Evolutionary conservation across 768 basidiomycete species (phyloP).

Genomic region (Leccinum longicurvipes): DNA sequence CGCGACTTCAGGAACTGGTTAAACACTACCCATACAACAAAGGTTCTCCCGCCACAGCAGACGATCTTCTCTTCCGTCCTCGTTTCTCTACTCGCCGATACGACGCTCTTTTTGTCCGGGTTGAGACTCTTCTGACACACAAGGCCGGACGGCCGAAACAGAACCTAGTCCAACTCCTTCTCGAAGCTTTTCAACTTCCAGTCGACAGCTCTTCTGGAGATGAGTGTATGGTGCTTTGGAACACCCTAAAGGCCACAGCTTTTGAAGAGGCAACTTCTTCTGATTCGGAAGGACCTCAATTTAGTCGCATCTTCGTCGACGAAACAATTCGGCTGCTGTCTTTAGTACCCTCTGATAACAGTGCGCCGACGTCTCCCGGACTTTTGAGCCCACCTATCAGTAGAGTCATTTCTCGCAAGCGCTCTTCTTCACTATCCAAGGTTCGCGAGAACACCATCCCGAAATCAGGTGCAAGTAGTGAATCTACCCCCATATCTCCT

Average conservation of each 20-base stretch:
- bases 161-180: constrained; percentile 57
- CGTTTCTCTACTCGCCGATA: constrained; percentile 64
- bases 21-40: constrained; percentile 61
- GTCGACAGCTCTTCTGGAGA: constrained; percentile 32
- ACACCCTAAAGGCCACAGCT: constrained; percentile 44
- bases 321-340: constrained; percentile 57
- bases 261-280: constrained; percentile 27
- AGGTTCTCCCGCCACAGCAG: constrained; percentile 28
- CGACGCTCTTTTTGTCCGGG: constrained; percentile 63
- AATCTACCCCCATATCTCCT: constrained; percentile 26
- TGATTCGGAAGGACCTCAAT: constrained; percentile 33
- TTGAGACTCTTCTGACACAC: constrained; percentile 52
- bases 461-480: constrained; percentile 13
- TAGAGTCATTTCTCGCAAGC: constrained; percentile 27
- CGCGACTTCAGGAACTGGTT: too few species aligned
- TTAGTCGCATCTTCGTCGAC: constrained; percentile 60
- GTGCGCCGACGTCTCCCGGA: constrained; percentile 28
- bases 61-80: constrained; percentile 55
- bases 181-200: constrained; percentile 54
- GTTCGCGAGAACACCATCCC: constrained; percentile 22
- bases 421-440: constrained; percentile 31
- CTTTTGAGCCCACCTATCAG: constrained; percentile 36
- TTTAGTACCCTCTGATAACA: constrained; percentile 44
- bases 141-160: constrained; percentile 37
- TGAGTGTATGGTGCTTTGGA: constrained; percentile 49